These are phyloP conservation scores for Trichosanthes cucumerina DNA, from an alignment of 306 rosid species.

Conservation along the genomic window DNA sequence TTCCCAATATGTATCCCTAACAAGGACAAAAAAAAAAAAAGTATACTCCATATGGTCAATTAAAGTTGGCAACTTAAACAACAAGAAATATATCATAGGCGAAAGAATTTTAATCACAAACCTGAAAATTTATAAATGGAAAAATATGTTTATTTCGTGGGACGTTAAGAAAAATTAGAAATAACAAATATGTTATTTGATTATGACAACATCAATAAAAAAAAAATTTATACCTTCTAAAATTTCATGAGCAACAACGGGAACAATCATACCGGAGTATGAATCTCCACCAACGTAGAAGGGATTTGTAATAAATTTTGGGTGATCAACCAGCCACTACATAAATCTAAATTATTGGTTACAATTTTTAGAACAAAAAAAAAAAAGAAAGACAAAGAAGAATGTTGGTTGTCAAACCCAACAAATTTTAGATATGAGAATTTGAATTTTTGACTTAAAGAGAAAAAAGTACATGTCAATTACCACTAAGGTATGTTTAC, in stretches of 20 bases:
- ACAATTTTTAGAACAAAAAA: background rate
- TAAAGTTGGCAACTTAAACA: background rate
- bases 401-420: conserved; percentile 49
- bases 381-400: background rate
- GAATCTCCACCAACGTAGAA: conserved; percentile 62
- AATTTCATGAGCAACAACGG: conserved; percentile 39
- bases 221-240: conserved; percentile 37
- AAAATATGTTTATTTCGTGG: conserved; percentile 38
- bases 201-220: background rate
- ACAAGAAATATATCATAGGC: background rate
- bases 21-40: background rate
- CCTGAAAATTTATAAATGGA: conserved; percentile 57
- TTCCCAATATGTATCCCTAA: conserved; percentile 58
- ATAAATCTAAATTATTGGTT: background rate
- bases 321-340: conserved; percentile 56
- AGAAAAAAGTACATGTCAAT: no score
- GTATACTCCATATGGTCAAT: background rate
- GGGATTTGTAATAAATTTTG: conserved; percentile 16
- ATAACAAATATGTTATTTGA: background rate
- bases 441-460: no score
- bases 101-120: background rate
- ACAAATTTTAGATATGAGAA: conserved; percentile 33
- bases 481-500: no score
- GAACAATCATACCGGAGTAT: conserved; percentile 53
- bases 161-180: background rate